phyloP scores from a whole-genome alignment of 1,139 yeast genomes.

The Candida dubliniensis region DNA sequence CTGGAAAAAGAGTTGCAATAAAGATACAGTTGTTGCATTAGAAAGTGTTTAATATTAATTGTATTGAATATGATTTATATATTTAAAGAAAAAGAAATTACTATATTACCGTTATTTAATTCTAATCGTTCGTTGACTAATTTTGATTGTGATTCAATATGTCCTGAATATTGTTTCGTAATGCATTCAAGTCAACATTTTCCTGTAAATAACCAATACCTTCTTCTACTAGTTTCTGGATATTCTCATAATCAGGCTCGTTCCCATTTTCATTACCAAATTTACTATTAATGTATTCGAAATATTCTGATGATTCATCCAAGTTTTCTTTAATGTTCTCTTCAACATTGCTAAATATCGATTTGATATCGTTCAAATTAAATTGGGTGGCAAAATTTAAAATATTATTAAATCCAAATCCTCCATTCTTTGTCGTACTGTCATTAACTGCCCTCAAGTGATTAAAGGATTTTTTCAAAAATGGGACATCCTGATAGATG shows the following conservation, averaged over 20 bases:
- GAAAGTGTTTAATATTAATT: no score
- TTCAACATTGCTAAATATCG: conserved; percentile 6
- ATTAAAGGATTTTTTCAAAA: conserved; percentile 11
- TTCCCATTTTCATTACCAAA: conserved; percentile 15
- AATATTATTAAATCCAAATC: conserved; percentile 1
- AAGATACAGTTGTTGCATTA: no score
- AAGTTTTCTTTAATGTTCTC: conserved; percentile 3
- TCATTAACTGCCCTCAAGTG: conserved; percentile 1
- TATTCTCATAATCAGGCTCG: conserved; percentile 15
- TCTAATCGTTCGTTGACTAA: not conserved
- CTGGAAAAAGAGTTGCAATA: not conserved
- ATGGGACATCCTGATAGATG: conserved; percentile 20
- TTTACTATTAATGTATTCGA: conserved; percentile 21
- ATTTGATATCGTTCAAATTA: conserved; percentile 3
- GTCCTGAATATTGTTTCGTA: conserved; percentile 14
- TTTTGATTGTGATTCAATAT: conserved; percentile 2
- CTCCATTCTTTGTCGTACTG: not conserved
- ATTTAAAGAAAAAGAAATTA: not conserved
- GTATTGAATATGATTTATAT: no score
- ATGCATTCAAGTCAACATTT: conserved; percentile 14
- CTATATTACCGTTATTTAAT: not conserved
- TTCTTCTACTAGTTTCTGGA: conserved; percentile 19
- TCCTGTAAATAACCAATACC: conserved; percentile 16
- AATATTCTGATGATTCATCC: conserved; percentile 16
- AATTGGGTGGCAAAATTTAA: not conserved